Evolutionary conservation across 257 asterid species (phyloP), one percentile per base, ranked within the genome.

Genomic region (Thymus mandschuricus): DNA sequence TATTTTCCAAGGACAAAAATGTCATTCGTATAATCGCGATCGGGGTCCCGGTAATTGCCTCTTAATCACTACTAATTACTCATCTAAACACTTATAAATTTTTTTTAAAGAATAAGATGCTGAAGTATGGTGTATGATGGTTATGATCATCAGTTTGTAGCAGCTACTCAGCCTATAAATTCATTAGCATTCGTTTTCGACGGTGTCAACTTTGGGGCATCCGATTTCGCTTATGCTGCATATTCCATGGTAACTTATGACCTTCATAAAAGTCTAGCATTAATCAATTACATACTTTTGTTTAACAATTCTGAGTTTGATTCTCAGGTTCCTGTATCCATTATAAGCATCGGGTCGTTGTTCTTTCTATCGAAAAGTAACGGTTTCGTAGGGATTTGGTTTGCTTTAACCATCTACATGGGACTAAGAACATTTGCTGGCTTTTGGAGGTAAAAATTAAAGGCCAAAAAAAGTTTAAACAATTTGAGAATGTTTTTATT

Each of bases 351-450:
- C 68, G 96, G 92, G 44, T 84, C 82, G 63, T 76, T 91, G 81
- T 85, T 89, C 72, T 35, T 82, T 27, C 86, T 94, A 72, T 79
- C 88, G 9, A 86, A 88, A 74, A 34, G 71, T n/a, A 73, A 75
- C 68, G 98, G 97, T 3, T 94, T 88, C 63, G 76, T 94, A 8
- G 99, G 99, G 51, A 91, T 94, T 60, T 94, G 99, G 99, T 69
- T 82, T 52, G 97, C 98, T 72, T 63, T 94, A 57, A 88, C 90
- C 71, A 88, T 94, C 50, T 94, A 84, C 84, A 94, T 94, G 97
- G 82, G 71, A 31, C 81, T 94, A 9, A 83, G 98, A 67, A 81
- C 97, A 66, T 76, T 87, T 76, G 96, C 95, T 31, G 99, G 99
- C 52, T 60, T 89, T 38, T 88, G 92, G 96, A 91, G 99, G 98